A percentile compares a stretch with the other conserved stretches of the same genome.
Evolutionary conservation across 2,329 filamentous ascomycete genomes (phyloP).

Genomic region (Hypomyces rosellus): DNA sequence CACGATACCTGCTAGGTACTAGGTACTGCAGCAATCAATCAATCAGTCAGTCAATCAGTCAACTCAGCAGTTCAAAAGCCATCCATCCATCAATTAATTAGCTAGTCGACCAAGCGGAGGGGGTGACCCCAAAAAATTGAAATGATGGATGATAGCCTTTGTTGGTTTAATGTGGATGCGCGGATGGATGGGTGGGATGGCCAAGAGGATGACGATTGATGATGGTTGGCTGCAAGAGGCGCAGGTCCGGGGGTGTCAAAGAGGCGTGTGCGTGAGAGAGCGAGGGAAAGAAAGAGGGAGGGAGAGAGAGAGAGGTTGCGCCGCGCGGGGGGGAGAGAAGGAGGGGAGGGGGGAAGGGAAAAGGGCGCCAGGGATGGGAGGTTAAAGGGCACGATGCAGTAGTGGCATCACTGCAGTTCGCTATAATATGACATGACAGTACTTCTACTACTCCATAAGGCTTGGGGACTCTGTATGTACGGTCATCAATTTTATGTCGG

Average conservation of each 20-base stretch:
- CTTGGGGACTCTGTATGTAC: too few species aligned
- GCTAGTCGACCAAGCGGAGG: too few species aligned
- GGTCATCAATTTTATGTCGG: too few species aligned
- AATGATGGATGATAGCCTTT: conserved; percentile 1
- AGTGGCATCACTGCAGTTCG: too few species aligned
- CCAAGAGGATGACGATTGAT: conserved; percentile 26
- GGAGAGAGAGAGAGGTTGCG: background rate
- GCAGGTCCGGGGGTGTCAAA: conserved; percentile 9
- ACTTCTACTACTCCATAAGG: too few species aligned
- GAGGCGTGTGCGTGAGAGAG: background rate
- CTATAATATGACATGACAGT: too few species aligned
- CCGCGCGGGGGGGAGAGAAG: background rate
- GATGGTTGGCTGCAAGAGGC: conserved; percentile 29
- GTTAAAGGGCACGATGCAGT: too few species aligned
- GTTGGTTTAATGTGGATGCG: conserved; percentile 17
- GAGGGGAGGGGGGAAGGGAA: background rate
- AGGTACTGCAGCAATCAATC: too few species aligned
- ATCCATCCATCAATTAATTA: too few species aligned
- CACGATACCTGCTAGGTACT: too few species aligned
- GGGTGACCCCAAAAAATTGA: background rate
- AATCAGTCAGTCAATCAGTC: too few species aligned
- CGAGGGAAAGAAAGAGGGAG: background rate
- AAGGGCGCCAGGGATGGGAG: background rate
- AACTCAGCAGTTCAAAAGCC: too few species aligned
- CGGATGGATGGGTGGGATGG: conserved; percentile 16